Base-by-base conservation (phyloP, 352 stramenopile species). In the Phytopythium oedochilum region DNA sequence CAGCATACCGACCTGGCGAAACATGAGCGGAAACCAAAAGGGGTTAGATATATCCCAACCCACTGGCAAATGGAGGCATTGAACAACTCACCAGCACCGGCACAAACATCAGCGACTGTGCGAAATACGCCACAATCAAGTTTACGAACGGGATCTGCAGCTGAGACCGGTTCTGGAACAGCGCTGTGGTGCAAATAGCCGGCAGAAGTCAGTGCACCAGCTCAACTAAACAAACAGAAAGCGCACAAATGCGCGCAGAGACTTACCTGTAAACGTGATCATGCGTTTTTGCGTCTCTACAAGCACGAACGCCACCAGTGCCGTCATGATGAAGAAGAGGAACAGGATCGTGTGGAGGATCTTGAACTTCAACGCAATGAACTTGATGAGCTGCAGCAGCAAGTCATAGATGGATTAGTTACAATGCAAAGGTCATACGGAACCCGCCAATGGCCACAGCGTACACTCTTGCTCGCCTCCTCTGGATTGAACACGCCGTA, bases 291-390 rank as follows among this genome's bases (percentile, higher is more conserved):
- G 90, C 32, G 90, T 97, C 66, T 98, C 91, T 46, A 88, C 75
- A 5, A 98, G 71, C 23, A 96, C 94, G 65, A 98, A 98, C 26
- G 75, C 83, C 5, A 98, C 82, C 2, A 98, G 60, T n/a, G 89
- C 94, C 1, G 92, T 97, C 26, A 88, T 90, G 51, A 92, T 86
- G 65, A 97, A 97, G 71, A 98, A 98, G 7, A 98, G 74, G 60
- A 98, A 97, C 29, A 96, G 58, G 20, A 89, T 96, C 35, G 93
- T 89, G 53, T 95, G 77, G 18, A 98, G 46, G 40, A 97, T 84
- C 23, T 83, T 80, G 25, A 97, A 54, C 75, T 98, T 98, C 68
- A 91, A 83, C 25, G 74, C 68, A 10, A 77, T 53, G 14, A 75
- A 56, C 47, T 59, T 58, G 23, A 81, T 43, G 66, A 61, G 63